Evolutionary conservation across 371 early-diverging fungal species (phyloP), one percentile per base, ranked within the genome.

Genomic region (Conidiobolus incongruus): DNA sequence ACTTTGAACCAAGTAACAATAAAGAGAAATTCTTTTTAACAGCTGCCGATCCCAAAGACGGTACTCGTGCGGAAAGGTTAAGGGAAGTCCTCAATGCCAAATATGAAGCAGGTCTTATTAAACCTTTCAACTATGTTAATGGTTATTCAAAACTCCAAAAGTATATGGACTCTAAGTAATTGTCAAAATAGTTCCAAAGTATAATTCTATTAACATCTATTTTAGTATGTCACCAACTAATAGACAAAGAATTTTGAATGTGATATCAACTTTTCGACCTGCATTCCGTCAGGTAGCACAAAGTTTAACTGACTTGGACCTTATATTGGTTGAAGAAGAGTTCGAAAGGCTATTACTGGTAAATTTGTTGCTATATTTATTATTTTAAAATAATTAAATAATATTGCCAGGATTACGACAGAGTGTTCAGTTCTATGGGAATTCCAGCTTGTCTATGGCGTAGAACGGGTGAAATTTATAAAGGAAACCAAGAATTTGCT

Each of bases 371-470:
- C 35, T 8, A 20, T 17, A 16, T 38, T 45, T 34, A 16, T 5
- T 4, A 29, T 28, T 38, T 45, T 34, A 35, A 32, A 32, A 21
- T 30, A 20, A 49, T 23, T 30, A 29, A 16, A n/a, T 10, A 5
- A 15, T 40, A 7, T 16, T 34, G 21, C 22, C 47, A 72, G 74
- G 93, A 90, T 52, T 92, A 92, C 46, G 88, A 87, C 59, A 75
- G 85, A 44, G 80, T 84, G 33, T 89, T 92, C 54, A 78, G 78
- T 38, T 66, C 83, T n/a, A 84, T 90, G 80, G 93, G 90, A 16
- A 77, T 87, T 30, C 93, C 93, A 0, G 77, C 87, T 13, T 86
- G 88, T 50, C 58, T 90, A 21, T 90, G 91, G 93, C 68, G 93
- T 20, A 70, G 93, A 29, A 88, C 91, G 0, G 93, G 93, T 16